Conservation (phyloP, 352 stramenopile genomes). For the Pythium brachiatum region DNA sequence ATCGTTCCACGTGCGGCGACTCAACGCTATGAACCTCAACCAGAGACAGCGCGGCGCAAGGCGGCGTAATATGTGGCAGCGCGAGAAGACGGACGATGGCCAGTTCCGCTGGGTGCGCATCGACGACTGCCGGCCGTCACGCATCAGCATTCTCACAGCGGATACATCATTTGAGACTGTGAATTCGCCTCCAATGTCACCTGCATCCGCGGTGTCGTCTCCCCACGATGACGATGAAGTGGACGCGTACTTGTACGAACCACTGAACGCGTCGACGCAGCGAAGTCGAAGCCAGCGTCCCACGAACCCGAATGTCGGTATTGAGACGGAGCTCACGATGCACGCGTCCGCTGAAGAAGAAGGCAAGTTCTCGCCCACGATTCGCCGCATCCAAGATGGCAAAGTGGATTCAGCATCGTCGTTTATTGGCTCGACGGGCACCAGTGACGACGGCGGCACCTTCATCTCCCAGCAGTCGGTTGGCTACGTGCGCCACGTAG, state of each 20-base stretch:
- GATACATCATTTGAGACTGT: slow-evolving; percentile 25
- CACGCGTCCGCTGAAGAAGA: slow-evolving; percentile 32
- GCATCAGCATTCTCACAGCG: slow-evolving; percentile 55
- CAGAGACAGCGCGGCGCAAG: slow-evolving; percentile 69
- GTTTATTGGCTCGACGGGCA: slow-evolving; percentile 16
- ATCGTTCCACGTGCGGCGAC: slow-evolving; percentile 73
- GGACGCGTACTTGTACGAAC: slow-evolving; percentile 40
- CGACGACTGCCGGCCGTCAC: slow-evolving; percentile 62
- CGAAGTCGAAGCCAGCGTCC: slow-evolving; percentile 18
- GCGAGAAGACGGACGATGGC: slow-evolving; percentile 62
- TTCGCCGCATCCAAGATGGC: slow-evolving; percentile 46
- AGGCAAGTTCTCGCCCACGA: slow-evolving; percentile 48
- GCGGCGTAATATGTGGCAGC: slow-evolving; percentile 76
- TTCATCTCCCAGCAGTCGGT: slow-evolving; percentile 70
- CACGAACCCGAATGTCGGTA: slow-evolving; percentile 28
- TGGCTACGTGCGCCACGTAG: slow-evolving; percentile 73
- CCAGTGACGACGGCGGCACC: slow-evolving; percentile 17
- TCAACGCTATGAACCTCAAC: slow-evolving; percentile 83
- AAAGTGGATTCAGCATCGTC: slow-evolving; percentile 13
- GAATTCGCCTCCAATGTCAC: slow-evolving; percentile 3
- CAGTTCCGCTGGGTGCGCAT: slow-evolving; percentile 81
- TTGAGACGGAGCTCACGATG: slow-evolving; percentile 78
- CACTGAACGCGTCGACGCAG: slow-evolving; percentile 12
- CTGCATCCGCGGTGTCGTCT: slow-evolving; percentile 10
- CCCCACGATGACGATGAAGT: slow-evolving; percentile 23